Evolutionary conservation across 2,329 filamentous ascomycete genomes (phyloP), one percentile per base, ranked within the genome.

Genomic region (Aspergillus nomiae): DNA sequence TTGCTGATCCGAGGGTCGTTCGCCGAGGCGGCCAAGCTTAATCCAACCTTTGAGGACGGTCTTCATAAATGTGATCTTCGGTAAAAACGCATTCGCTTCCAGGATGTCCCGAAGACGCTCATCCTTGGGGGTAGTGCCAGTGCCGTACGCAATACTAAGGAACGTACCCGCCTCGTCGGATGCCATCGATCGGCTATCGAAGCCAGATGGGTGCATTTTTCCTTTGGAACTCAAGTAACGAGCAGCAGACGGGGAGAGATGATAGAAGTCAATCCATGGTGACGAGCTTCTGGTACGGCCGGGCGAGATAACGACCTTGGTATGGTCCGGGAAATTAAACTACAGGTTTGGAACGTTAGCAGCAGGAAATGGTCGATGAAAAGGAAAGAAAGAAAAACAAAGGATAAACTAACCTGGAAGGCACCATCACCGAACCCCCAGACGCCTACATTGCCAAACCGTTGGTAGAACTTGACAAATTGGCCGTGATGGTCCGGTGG

Each of bases 291-390:
- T 70, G n/a, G 73, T 75, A 43, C 74, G 76, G 19, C 74, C 76
- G 16, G 76, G 74, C 5, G 81, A 79, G 38, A 84, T 71, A n/a
- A 83, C 77, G 14, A 84, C 74, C 65, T 84, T 84, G 14, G 82
- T 84, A 64, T 84, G 82, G 60, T 84, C 82, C 2, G 82, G 82
- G 67, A 84, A 84, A 66, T 84, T 84, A 73, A 84, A 83, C 71
- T 80, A 41, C 51, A 26, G 30, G 30, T 1, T 1, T 32, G 11
- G 3, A 11, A 21, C 12, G 21, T 62, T 30, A 59, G 53, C 10
- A 50, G 9, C 58, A 38, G 38, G 1, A 32, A 19, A n/a, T 62
- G 8, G 65, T 28, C 16, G 41, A 5, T 19, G 36, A 3, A 9
- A 19, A 41, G 16, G 1, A 19, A 41, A 38, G 14, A 6, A 36